Evolutionary conservation across 1,139 yeast species (phyloP).

Genomic region (Blastobotrys arbuscula): DNA sequence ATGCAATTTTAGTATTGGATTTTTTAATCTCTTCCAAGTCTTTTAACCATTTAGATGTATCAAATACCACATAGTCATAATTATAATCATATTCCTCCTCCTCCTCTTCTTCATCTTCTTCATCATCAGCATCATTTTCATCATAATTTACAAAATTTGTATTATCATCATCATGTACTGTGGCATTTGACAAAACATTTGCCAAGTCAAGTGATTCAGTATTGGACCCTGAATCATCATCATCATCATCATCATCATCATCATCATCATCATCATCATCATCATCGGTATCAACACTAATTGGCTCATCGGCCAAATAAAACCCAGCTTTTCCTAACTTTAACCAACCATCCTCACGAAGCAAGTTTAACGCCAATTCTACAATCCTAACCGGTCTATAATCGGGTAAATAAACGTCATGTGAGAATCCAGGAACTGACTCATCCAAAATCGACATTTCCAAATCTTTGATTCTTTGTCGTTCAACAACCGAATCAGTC

Average conservation of each 20-base stretch:
- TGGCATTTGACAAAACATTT: too few relatives aligned
- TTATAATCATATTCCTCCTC: neutral
- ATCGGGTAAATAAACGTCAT: neutral
- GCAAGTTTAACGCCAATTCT: slow-evolving; percentile 7
- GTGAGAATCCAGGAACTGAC: slow-evolving; percentile 10
- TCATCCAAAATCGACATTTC: slow-evolving; percentile 9
- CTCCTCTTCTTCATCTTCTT: neutral
- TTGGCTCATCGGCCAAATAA: neutral
- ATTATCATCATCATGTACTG: neutral
- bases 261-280: neutral
- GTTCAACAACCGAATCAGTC: neutral
- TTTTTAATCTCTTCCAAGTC: neutral
- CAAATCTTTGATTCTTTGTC: slow-evolving; percentile 4
- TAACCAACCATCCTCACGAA: neutral
- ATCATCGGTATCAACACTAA: neutral
- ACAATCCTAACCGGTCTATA: slow-evolving; percentile 11
- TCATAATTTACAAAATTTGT: neutral
- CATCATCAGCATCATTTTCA: neutral
- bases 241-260: neutral
- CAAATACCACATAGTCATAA: neutral
- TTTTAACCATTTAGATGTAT: neutral
- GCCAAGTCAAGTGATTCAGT: too few relatives aligned
- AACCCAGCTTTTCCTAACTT: slow-evolving; percentile 6
- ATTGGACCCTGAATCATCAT: neutral
- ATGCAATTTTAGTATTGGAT: neutral